phyloP scores from a whole-genome alignment of 169 alveolate genomes.

The Eimeria sp. region DNA sequence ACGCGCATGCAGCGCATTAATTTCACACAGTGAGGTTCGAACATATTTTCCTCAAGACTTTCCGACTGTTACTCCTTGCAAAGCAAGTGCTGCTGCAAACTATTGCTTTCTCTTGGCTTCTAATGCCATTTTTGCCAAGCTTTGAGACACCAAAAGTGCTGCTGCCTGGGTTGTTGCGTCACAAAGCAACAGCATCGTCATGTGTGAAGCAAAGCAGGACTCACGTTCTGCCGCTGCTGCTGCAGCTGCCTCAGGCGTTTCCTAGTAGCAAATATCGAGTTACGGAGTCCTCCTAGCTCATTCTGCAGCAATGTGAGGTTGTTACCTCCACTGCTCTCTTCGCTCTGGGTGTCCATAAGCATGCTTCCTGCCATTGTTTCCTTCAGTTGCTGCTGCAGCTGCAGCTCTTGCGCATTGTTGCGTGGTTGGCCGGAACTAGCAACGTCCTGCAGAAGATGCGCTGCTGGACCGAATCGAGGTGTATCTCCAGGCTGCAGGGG shows the following conservation, averaged over 20 bases:
- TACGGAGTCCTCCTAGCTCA: constrained; percentile 6
- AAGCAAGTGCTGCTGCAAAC: not conserved
- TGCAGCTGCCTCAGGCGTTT: constrained; percentile 36
- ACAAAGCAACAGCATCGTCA: not conserved
- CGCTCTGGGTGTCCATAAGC: not conserved
- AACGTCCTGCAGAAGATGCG: not conserved
- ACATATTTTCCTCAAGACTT: not conserved
- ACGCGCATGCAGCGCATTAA: not conserved
- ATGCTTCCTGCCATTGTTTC: not conserved
- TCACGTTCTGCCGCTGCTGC: constrained; percentile 27
- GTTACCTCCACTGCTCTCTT: not conserved
- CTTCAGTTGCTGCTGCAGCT: not conserved
- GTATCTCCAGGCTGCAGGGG: constrained; percentile 24
- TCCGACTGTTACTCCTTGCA: not conserved
- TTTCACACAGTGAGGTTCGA: not conserved
- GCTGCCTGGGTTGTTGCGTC: not conserved
- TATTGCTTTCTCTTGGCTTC: not conserved
- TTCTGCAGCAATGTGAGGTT: not conserved
- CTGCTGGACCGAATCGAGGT: constrained; percentile 62
- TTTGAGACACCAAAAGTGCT: not conserved
- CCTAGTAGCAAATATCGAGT: constrained; percentile 13
- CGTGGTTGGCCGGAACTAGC: not conserved
- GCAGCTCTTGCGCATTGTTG: not conserved
- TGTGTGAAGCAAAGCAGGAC: not conserved
- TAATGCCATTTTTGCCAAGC: not conserved